Evolutionary conservation across 371 early-diverging fungal genomes (phyloP), one percentile per base, ranked within the genome.

Genomic region (Caulochytrium protostelioides): DNA sequence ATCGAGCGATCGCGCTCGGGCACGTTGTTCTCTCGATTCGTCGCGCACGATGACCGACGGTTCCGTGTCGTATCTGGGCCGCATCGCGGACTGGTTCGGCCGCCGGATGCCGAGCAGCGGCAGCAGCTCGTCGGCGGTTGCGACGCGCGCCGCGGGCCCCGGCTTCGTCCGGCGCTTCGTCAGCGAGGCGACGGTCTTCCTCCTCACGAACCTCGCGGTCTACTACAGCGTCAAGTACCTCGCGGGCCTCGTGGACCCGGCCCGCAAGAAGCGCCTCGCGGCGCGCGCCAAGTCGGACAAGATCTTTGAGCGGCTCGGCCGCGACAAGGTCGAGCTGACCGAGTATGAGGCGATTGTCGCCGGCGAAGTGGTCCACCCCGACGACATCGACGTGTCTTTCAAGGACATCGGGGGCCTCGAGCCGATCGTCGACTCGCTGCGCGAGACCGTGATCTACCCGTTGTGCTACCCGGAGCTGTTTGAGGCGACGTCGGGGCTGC

Each of bases 321-420:
- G 50, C 19, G 54, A 54, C 31, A 73, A 77, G 46, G 43, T 87
- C 35, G 72, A 77, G 42, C 53, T 95, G 42, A 76, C 65, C 29
- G 85, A 84, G 48, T 78, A 95, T 46, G 95, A 95, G 57, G 76
- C 79, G 52, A 71, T 85, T 15, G 90, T 95, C 35, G 83, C 85
- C 28, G 55, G 77, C 26, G 95, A 91, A 52, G 82, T 95, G 6
- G 72, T 91, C 19, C 74, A 81, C 43, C 73, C 89, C 6, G 87
- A 87, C 35, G 92, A 95, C 44, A 77, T 89, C 36, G 44, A 59
- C 20, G 79, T 21, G 14, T 28, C 10, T 26, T 22, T 15, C 23
- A 22, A 45, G 70, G 79, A 89, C 50, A 83, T 91, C 39, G 92
- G 87, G 28, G 92, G 97, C 10, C 54, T 95, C 26, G 91, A 90